Conservation (phyloP, 108 stramenopile genomes). For the Nannochloropsis oceanica region DNA sequence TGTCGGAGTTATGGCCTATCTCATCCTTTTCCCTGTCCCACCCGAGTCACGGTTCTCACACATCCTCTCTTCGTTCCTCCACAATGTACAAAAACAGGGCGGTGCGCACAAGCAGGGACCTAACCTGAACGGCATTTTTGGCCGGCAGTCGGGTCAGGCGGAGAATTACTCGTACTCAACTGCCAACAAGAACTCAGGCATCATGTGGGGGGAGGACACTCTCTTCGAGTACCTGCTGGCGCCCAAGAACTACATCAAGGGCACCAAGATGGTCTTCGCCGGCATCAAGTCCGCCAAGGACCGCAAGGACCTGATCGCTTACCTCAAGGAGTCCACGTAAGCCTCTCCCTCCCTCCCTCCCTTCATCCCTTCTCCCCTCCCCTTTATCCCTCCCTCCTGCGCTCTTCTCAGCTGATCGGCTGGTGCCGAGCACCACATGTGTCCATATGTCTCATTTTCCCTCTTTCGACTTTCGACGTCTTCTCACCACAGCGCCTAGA, state of each 20-base stretch:
- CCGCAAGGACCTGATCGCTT: conserved; percentile 94
- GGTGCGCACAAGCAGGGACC: conserved; percentile 98
- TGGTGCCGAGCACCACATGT: not conserved
- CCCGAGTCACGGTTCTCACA: not conserved
- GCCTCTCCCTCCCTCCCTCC: not conserved
- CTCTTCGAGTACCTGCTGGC: conserved; percentile 89
- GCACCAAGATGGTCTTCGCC: conserved; percentile 99
- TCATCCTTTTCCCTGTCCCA: not conserved
- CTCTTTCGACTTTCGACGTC: not conserved
- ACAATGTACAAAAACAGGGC: conserved; percentile 28
- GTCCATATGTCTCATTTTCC: not conserved
- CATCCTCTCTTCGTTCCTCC: not conserved
- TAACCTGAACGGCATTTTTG: conserved; percentile 97
- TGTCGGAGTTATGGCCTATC: not conserved
- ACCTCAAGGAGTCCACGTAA: conserved; percentile 69
- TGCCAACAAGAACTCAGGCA: conserved; percentile 94
- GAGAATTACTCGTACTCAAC: conserved; percentile 88
- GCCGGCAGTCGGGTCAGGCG: conserved; percentile 85
- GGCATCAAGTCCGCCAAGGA: conserved; percentile 94
- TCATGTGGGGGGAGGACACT: conserved; percentile 84
- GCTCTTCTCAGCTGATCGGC: not conserved
- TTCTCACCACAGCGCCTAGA: not conserved
- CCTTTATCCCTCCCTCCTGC: not conserved
- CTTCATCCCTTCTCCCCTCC: not conserved
- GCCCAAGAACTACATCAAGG: conserved; percentile 99